A percentile compares a stretch with the other conserved stretches of the same genome.
phyloP scores from a whole-genome alignment of 176 grass and related monocot genomes.

The Musa troglodytarum region DNA sequence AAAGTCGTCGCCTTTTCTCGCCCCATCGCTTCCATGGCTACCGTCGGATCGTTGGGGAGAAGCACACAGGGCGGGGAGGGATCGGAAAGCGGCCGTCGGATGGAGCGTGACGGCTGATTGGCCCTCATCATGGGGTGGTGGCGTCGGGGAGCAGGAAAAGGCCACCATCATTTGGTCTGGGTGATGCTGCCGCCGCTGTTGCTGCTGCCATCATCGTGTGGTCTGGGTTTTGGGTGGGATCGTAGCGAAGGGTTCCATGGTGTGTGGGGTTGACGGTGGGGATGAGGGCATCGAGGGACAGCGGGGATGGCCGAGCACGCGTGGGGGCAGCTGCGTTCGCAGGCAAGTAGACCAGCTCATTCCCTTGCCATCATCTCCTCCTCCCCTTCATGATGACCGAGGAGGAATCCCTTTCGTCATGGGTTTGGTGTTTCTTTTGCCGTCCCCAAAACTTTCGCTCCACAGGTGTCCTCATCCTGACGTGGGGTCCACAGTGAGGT shows the following conservation, averaged over 20 bases:
- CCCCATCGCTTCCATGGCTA: not conserved
- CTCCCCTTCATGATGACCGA: conserved; percentile 4
- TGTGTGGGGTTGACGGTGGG: not conserved
- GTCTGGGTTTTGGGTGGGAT: not conserved
- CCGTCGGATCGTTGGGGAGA: not conserved
- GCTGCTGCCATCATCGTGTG: conserved; percentile 2
- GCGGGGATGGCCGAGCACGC: conserved; percentile 4
- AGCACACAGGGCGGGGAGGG: not conserved
- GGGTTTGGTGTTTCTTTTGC: not conserved
- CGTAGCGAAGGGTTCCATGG: too few relatives aligned
- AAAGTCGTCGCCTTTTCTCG: conserved; percentile 7
- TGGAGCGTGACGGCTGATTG: not conserved
- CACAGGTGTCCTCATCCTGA: not conserved
- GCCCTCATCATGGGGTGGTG: not conserved
- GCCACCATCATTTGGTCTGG: not conserved
- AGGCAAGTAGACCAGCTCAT: not conserved
- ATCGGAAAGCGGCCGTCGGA: not conserved
- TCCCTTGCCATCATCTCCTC: not conserved
- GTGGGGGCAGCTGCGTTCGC: not conserved
- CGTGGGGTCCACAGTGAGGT: too few relatives aligned
- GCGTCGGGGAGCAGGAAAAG: not conserved
- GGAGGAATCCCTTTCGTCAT: not conserved
- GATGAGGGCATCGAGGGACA: not conserved
- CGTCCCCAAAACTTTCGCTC: not conserved
- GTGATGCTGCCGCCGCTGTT: not conserved